Evolutionary conservation across 2,329 filamentous ascomycete genomes (phyloP), one percentile per base, ranked within the genome.

Genomic region (Sordariomycetes sp.): DNA sequence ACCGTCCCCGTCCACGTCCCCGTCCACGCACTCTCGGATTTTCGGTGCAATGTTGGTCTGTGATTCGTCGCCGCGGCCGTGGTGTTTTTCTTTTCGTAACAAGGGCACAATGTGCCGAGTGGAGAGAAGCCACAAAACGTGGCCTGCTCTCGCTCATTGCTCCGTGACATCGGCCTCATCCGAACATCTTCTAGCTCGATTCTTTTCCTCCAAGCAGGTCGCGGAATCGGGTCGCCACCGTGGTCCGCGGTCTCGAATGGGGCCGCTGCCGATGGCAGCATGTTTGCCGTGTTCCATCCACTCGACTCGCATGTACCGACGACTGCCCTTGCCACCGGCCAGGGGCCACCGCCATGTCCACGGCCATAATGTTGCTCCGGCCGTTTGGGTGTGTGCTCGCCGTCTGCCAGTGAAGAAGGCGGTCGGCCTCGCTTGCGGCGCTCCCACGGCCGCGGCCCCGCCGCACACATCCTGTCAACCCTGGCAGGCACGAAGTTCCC

Each of bases 101-200:
- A n/a, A 46, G 18, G n/a, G 16, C 16, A 46, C 16, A n/a, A 46
- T 43, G 18, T 43, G 37, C 12, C 12, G 20, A 50, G 46, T 6
- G 7, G 7, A 24, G 7, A 14, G 20, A 24, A 50, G 56, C 50
- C 56, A 58, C 56, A 54, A 58, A 58, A 58, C 56, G 56, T 58
- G 56, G 56, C 56, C 51, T 32, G 37, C 50, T 57, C 25, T n/a
- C 34, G 20, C 54, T 46, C n/a, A 6, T 22, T 55, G 40, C 28
- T 20, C 25, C 34, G 37, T n/a, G 32, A 28, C 11, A 56, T 32
- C 37, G 16, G 10, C 24, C 16, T 56, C 46, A n/a, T 50, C 22
- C 20, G 46, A 24, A 50, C 18, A 16, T 16, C 1, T n/a, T 18
- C n/a, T 46, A 46, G 40, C 14, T 46, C n/a, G 40, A 46, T 18